phyloP scores from a whole-genome alignment of 1,284 basidiomycete genomes.

The Laetiporus sulphureus region DNA sequence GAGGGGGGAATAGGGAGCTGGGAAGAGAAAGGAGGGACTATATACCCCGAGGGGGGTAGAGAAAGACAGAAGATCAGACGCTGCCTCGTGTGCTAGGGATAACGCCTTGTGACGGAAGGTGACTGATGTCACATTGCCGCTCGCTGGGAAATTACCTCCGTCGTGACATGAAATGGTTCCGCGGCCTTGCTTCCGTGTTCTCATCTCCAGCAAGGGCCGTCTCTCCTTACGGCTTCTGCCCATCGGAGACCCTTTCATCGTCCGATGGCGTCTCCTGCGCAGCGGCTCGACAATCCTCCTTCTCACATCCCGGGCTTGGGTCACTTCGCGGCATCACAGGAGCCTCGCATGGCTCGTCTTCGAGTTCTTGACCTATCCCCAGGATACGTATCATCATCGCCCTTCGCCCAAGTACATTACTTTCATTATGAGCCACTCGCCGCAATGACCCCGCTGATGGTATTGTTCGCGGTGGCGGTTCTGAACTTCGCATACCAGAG shows the following conservation, averaged over 20 bases:
- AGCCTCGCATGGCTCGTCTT: background rate
- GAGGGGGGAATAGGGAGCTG: conserved; percentile 25
- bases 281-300: background rate
- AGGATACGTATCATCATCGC: too few relatives aligned
- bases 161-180: conserved; percentile 6
- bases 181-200: conserved; percentile 1
- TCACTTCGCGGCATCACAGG: too few relatives aligned
- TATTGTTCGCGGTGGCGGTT: too few relatives aligned
- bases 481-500: too few relatives aligned
- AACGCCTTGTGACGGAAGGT: background rate
- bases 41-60: conserved; percentile 15
- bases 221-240: background rate
- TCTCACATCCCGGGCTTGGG: background rate
- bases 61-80: conserved; percentile 6
- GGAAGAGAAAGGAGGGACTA: conserved; percentile 26
- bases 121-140: conserved; percentile 2
- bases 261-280: conserved; percentile 5
- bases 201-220: conserved; percentile 1
- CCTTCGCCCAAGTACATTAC: too few relatives aligned
- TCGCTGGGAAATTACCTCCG: conserved; percentile 2
- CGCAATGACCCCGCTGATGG: too few relatives aligned
- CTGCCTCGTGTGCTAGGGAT: conserved; percentile 9
- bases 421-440: too few relatives aligned
- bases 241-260: conserved; percentile 3
- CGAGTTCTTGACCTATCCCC: too few relatives aligned